Percentiles rank a stretch among this genome's conserved stretches.
Conservation (phyloP, 768 basidiomycete species). For the Lyophyllum shimeji region DNA sequence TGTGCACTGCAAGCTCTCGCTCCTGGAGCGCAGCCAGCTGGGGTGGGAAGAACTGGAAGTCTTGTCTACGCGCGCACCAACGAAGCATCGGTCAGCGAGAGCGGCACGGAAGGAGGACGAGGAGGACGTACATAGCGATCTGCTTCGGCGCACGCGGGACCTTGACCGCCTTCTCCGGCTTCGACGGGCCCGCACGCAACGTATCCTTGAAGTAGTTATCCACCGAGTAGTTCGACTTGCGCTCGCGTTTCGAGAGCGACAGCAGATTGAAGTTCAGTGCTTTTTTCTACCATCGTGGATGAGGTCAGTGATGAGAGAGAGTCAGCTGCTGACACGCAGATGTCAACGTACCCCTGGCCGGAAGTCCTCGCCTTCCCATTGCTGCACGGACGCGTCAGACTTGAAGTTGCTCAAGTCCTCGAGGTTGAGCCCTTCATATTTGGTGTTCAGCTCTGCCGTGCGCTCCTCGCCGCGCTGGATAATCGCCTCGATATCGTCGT, state of each 20-base stretch:
- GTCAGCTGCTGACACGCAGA: not conserved
- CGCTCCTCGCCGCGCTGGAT: slow-evolving; percentile 90
- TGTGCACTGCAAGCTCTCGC: slow-evolving; percentile 79
- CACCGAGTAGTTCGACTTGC: slow-evolving; percentile 92
- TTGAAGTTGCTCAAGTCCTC: slow-evolving; percentile 98
- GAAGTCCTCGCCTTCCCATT: slow-evolving; percentile 97
- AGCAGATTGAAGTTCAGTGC: slow-evolving; percentile 72
- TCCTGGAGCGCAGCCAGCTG: slow-evolving; percentile 82
- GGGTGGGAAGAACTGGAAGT: slow-evolving; percentile 95
- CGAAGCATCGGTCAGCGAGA: not conserved
- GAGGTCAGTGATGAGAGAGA: not conserved
- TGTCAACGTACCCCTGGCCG: slow-evolving; percentile 56
- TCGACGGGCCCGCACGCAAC: slow-evolving; percentile 75
- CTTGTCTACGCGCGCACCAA: slow-evolving; percentile 54
- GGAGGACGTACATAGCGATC: slow-evolving; percentile 63
- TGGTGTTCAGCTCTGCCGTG: slow-evolving; percentile 83
- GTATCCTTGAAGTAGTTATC: slow-evolving; percentile 96
- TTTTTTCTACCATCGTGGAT: slow-evolving; percentile 48
- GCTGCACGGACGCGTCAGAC: slow-evolving; percentile 85
- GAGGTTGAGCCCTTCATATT: slow-evolving; percentile 90
- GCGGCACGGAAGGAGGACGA: slow-evolving; percentile 1
- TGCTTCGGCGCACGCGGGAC: slow-evolving; percentile 87
- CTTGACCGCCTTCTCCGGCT: slow-evolving; percentile 79
- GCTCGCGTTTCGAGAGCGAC: slow-evolving; percentile 89
- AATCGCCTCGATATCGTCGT: slow-evolving; percentile 93